Conservation (phyloP, 1,139 yeast genomes). For the Suhomyces yuchorum region DNA sequence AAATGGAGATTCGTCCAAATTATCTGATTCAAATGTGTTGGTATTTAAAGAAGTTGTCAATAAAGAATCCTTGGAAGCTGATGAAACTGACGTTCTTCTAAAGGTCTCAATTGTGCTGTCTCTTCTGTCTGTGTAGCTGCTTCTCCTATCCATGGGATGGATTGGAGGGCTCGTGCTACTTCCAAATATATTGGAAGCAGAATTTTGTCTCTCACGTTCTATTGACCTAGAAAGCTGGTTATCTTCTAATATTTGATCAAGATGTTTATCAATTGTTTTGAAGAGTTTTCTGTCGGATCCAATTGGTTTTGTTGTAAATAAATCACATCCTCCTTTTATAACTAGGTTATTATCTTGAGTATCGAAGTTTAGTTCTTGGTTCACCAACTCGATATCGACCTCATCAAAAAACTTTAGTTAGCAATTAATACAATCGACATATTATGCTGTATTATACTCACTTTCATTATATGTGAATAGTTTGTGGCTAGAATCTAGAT, state of each 20-base stretch:
- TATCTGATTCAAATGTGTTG: constrained; percentile 21
- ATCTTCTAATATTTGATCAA: constrained; percentile 66
- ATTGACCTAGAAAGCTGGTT: constrained; percentile 46
- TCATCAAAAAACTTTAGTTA: constrained; percentile 78
- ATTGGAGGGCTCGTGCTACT: constrained; percentile 38
- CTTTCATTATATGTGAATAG: constrained; percentile 18
- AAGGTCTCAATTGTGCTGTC: constrained; percentile 26
- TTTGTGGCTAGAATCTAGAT: neutral
- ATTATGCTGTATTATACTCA: constrained; percentile 12
- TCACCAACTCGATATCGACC: constrained; percentile 84
- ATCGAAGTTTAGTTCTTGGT: constrained; percentile 83
- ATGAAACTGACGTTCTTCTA: constrained; percentile 13
- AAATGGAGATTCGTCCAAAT: constrained; percentile 72
- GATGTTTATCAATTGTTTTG: constrained; percentile 82
- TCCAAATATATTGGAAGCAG: constrained; percentile 39
- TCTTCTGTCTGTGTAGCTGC: constrained; percentile 28
- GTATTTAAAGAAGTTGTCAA: constrained; percentile 27
- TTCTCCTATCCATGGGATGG: constrained; percentile 19
- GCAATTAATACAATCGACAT: constrained; percentile 11
- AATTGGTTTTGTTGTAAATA: constrained; percentile 91
- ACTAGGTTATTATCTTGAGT: constrained; percentile 83
- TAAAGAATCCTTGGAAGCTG: constrained; percentile 12
- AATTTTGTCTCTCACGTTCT: constrained; percentile 44
- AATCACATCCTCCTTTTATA: constrained; percentile 82
- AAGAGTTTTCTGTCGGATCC: constrained; percentile 86